Evolutionary conservation across 768 basidiomycete genomes (phyloP), one percentile per base, ranked within the genome.

Genomic region (Nidularia sp.): DNA sequence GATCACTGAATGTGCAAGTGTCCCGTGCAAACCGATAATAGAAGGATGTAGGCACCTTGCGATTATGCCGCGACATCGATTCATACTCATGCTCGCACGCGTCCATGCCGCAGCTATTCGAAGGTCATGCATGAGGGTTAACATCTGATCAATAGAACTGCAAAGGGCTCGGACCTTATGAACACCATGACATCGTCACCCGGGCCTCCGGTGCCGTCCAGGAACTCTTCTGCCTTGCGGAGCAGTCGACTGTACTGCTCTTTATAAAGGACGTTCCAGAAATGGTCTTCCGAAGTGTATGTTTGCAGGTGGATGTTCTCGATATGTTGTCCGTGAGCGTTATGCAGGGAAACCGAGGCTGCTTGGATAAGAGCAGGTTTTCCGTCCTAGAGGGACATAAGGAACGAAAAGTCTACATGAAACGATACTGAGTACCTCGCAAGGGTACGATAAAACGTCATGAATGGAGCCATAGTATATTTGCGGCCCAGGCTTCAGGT

Each of bases 381-480:
- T 1, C 94, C 93, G 47, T 95, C 93, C 86, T 95, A 56, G 31
- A 53, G 25, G 5, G 36, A 50, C 29, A 29, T 29, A 29, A 29
- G 25, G 43, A 15, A 49, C 42, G 34, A 46, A 42, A 4, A 45
- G 18, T 6, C n/a, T 34, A 41, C 22, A 12, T 7, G 12, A 35
- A 22, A 48, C 36, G 13, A 34, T 45, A n/a, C 49, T 25, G 15
- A 10, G 43, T 56, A 90, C 91, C 75, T 97, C 93, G 70, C 93
- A 97, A 1, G 93, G 93, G 62, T 85, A 97, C 9, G 93, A 90
- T 10, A 94, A 74, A 43, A 98, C 81, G 58, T 98, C 96, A 62
- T 99, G 96, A n/a, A 95, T 73, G 7, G 91, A 94, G 0, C 91
- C 92, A 53, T 98, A 99, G 65, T 85, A 97, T 34, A 94, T 68